Evolutionary conservation across 768 basidiomycete genomes (phyloP).

Genomic region (Psilocybe cubensis): DNA sequence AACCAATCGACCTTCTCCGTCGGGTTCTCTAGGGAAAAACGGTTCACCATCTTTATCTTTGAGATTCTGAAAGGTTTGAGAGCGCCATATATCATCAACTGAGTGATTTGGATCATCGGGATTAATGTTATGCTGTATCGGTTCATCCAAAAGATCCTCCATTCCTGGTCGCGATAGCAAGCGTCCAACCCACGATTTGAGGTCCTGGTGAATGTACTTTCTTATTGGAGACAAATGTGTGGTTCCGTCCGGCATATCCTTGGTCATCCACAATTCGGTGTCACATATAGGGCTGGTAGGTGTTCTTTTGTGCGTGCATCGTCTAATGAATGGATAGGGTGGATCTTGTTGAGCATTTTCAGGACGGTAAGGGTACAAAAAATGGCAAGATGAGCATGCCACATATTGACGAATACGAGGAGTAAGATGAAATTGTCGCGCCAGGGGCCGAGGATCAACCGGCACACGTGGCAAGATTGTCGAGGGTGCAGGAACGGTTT

Average conservation of each 20-base stretch:
- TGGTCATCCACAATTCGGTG: conserved; percentile 21
- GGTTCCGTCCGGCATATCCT: background rate
- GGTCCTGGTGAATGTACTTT: conserved; percentile 8
- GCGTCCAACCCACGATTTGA: background rate
- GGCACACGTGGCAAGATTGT: background rate
- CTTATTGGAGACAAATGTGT: conserved; percentile 5
- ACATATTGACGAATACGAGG: background rate
- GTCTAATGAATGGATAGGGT: background rate
- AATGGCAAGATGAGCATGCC: background rate
- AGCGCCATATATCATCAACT: conserved; percentile 14
- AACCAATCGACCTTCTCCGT: conserved; percentile 21
- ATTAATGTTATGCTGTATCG: too few species aligned
- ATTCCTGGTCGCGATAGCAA: background rate
- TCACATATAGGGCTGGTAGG: conserved; percentile 15
- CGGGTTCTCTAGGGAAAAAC: conserved; percentile 24
- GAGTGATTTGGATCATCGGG: too few species aligned
- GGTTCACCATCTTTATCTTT: conserved; percentile 19
- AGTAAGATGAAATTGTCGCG: background rate
- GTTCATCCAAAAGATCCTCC: conserved; percentile 29
- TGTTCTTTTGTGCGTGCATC: background rate
- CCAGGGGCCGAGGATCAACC: background rate
- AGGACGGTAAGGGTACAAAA: background rate
- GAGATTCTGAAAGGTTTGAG: conserved; percentile 18
- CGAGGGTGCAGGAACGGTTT: background rate
- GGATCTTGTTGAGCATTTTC: background rate